Conservation (phyloP, 805 yeast species). For the Pichia exigua region DNA sequence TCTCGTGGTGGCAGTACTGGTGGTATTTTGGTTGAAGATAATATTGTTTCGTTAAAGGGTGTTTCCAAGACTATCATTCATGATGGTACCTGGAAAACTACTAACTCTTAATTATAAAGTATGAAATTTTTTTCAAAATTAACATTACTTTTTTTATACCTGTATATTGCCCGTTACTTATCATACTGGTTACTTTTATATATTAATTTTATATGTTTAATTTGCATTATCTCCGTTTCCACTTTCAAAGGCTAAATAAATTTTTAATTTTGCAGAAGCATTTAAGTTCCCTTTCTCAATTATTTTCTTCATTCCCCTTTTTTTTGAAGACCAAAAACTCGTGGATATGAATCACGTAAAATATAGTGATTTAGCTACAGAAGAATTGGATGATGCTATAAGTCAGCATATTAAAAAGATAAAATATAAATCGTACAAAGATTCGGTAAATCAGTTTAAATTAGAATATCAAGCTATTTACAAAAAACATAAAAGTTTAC, state of each 20-base stretch:
- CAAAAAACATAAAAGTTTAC: not conserved
- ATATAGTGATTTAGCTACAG: not conserved
- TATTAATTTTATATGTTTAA: too few species aligned
- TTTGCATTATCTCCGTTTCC: too few species aligned
- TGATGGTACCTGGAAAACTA: conserved; percentile 23
- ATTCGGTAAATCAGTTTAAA: not conserved
- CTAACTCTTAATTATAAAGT: not conserved
- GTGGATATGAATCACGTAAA: not conserved
- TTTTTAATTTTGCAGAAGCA: not conserved
- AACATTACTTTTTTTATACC: not conserved
- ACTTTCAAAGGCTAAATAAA: too few species aligned
- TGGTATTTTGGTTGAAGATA: conserved; percentile 67
- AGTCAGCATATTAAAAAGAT: not conserved
- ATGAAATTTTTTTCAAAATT: not conserved
- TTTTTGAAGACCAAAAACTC: not conserved
- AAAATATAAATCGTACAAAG: not conserved
- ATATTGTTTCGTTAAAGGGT: conserved; percentile 72
- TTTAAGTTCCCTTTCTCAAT: not conserved
- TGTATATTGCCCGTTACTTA: not conserved
- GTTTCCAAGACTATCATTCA: conserved; percentile 81
- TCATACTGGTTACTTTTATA: too few species aligned
- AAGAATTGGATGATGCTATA: not conserved
- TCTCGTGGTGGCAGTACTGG: conserved; percentile 17
- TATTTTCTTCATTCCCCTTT: not conserved
- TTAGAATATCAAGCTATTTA: not conserved